Evolutionary conservation across 2,329 filamentous ascomycete species (phyloP).

Genomic region (Xylaria hypoxylon): DNA sequence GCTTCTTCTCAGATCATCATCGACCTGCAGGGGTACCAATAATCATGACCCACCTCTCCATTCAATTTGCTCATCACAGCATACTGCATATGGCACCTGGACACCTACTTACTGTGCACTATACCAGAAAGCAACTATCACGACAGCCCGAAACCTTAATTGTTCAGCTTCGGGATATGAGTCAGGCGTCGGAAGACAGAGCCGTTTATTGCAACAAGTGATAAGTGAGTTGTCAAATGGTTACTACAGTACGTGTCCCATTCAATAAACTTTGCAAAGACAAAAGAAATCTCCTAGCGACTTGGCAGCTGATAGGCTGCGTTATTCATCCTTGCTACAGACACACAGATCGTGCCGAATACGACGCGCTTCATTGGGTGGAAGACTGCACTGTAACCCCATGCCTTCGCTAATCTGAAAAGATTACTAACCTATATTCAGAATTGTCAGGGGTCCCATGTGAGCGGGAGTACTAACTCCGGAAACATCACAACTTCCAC

Average conservation of each 20-base stretch:
- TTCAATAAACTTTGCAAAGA: neutral
- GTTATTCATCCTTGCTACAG: neutral
- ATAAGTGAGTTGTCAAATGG: conserved; percentile 2
- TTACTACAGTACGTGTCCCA: neutral
- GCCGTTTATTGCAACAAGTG: neutral
- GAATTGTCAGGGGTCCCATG: no score
- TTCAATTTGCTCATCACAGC: neutral
- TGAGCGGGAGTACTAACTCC: no score
- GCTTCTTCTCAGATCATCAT: neutral
- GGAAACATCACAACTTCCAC: no score
- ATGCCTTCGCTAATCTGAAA: conserved; percentile 26
- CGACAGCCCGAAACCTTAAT: neutral
- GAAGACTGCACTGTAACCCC: no score
- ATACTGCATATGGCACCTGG: no score
- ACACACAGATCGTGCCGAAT: no score
- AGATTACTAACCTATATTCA: no score
- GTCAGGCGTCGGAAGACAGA: neutral
- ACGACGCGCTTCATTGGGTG: conserved; percentile 12
- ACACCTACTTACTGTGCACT: no score
- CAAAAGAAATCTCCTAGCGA: neutral
- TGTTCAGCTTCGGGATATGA: no score
- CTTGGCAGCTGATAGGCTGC: neutral
- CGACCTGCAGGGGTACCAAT: neutral
- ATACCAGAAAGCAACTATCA: neutral
- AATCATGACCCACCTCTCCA: neutral